phyloP scores from a whole-genome alignment of 768 basidiomycete species.

The Russula emetica region DNA sequence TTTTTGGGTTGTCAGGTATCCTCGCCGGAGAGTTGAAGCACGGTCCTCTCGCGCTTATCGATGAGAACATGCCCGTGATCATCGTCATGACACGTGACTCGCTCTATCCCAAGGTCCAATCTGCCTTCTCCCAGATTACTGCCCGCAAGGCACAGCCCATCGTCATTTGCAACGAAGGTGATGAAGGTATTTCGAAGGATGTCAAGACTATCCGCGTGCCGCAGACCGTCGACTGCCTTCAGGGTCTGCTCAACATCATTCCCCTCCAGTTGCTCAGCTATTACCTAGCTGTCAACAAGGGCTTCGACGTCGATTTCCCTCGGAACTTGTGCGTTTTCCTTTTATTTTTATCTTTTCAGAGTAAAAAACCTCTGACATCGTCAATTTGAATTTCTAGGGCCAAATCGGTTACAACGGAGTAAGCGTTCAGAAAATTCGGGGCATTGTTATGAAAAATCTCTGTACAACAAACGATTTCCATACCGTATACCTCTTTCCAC shows the following conservation, averaged over 20 bases:
- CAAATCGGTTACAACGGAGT: slow-evolving; percentile 37
- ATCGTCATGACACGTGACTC: slow-evolving; percentile 99
- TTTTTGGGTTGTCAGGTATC: slow-evolving; percentile 55
- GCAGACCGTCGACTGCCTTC: slow-evolving; percentile 88
- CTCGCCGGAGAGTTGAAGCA: slow-evolving; percentile 99
- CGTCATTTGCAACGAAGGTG: slow-evolving; percentile 92
- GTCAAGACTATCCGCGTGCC: slow-evolving; percentile 92
- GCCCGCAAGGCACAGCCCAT: slow-evolving; percentile 95
- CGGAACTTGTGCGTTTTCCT: slow-evolving; percentile 77
- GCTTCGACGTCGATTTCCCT: slow-evolving; percentile 98
- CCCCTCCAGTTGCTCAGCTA: slow-evolving; percentile 95
- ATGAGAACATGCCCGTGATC: slow-evolving; percentile 98
- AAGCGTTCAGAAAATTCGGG: slow-evolving; percentile 14
- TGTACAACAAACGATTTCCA: slow-evolving; percentile 16
- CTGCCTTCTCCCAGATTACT: slow-evolving; percentile 93
- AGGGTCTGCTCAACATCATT: slow-evolving; percentile 94
- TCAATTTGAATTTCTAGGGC: slow-evolving; percentile 28
- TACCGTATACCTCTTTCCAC: slow-evolving; percentile 4
- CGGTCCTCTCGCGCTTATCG: slow-evolving; percentile 94
- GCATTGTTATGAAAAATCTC: slow-evolving; percentile 6
- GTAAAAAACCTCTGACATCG: slow-evolving; percentile 7
- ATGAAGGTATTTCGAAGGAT: slow-evolving; percentile 66
- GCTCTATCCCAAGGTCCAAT: slow-evolving; percentile 96
- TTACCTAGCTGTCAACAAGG: slow-evolving; percentile 92
- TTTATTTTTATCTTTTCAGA: background rate